These are phyloP conservation scores for Hsuehochloa calcarea DNA, from an alignment of 176 grass and related monocot genomes.

Conservation along the genomic window DNA sequence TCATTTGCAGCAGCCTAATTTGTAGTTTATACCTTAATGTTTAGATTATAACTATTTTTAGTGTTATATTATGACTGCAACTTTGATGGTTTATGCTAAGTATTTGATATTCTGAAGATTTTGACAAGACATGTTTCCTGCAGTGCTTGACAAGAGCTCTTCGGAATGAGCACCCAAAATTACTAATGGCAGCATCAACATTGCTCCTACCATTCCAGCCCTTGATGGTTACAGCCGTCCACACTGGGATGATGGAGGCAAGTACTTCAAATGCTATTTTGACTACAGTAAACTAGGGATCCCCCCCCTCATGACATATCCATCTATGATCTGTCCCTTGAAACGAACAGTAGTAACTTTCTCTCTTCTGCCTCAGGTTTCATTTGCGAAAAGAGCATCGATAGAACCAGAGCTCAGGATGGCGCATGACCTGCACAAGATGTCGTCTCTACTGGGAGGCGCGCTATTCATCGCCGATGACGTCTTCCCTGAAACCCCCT, in stretches of 20 bases:
- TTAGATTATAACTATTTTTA: background rate
- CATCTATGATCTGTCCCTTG: background rate
- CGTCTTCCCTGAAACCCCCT: slow-evolving; percentile 63
- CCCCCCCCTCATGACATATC: background rate
- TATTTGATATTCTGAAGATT: background rate
- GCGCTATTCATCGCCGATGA: slow-evolving; percentile 87
- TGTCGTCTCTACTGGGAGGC: slow-evolving; percentile 78
- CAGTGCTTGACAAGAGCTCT: slow-evolving; percentile 90
- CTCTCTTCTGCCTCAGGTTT: slow-evolving; percentile 41
- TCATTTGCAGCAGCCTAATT: background rate
- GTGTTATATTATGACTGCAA: slow-evolving; percentile 3
- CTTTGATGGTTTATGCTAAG: background rate
- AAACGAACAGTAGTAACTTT: background rate
- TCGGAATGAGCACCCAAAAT: slow-evolving; percentile 77
- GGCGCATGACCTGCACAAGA: slow-evolving; percentile 77
- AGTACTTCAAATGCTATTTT: slow-evolving; percentile 32
- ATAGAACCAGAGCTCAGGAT: slow-evolving; percentile 64
- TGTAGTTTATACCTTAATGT: background rate
- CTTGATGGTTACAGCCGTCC: slow-evolving; percentile 87
- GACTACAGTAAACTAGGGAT: background rate
- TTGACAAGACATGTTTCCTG: slow-evolving; percentile 26
- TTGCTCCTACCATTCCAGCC: slow-evolving; percentile 87
- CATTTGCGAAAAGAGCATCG: slow-evolving; percentile 70
- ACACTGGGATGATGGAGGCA: slow-evolving; percentile 96
- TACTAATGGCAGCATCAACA: slow-evolving; percentile 89